Evolutionary conservation across 2,329 filamentous ascomycete genomes (phyloP), one percentile per base, ranked within the genome.

Genomic region (Colletotrichum cereale): DNA sequence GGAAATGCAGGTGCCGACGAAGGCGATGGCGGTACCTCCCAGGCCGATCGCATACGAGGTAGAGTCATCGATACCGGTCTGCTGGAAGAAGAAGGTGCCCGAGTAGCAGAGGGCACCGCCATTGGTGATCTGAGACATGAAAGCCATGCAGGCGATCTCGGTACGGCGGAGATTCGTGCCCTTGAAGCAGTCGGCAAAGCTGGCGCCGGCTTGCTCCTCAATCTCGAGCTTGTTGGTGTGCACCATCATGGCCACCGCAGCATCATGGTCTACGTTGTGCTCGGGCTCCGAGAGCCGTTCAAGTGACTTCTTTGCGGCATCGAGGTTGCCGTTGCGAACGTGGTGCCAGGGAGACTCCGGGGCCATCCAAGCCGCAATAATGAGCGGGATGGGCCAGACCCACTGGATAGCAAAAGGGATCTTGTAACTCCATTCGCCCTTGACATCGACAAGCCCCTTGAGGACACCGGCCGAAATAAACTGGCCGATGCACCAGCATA

Each of bases 211-310:
- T 1, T 77, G 79, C 71, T 82, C 77, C 66, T 82, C 77, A 66
- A 82, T 80, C 75, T 88, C 86, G 5, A 85, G 74, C 76, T 85
- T 81, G 75, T 85, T 81, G 40, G 84, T 86, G 66, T 84, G 80
- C 1, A 83, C 79, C 79, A 86, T 85, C 72, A 83, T 78, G 47
- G 82, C 80, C 36, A 85, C 73, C 1, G 79, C 79, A 48, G 78
- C 76, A 31, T 83, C 82, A 57, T 79, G 73, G 73, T 84, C 79
- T 71, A 82, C 69, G 60, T 81, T 75, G 57, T 76, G 73, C 44
- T 74, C 67, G 0, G 78, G 76, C 62, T 79, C 74, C 0, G 80
- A 79, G 2, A 83, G 75, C 3, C 81, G 75, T 61, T 76, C 64
- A 18, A 82, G 76, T 1, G 79, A 77, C 21, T 64, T 65, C 71